A percentile compares a stretch with the other conserved stretches of the same genome.
phyloP scores from a whole-genome alignment of 352 stramenopile genomes.

The Phytophthora cryptogea region DNA sequence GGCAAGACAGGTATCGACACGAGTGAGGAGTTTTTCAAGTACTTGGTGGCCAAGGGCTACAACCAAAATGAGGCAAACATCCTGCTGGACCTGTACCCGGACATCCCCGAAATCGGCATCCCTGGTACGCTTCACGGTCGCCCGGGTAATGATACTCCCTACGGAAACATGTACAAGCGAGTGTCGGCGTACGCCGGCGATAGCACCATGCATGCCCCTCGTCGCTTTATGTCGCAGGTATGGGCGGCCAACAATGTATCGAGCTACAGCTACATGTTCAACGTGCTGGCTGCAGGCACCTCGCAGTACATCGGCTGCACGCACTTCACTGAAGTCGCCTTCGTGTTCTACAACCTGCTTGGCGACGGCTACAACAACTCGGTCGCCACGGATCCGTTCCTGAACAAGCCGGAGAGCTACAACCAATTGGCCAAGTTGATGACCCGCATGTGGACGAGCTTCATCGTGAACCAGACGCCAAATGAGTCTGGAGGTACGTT shows the following conservation, averaged over 20 bases:
- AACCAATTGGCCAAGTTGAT: conserved; percentile 16
- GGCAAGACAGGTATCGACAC: conserved; percentile 1
- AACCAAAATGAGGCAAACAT: neutral
- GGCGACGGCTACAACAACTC: conserved; percentile 36
- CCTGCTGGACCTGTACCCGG: conserved; percentile 19
- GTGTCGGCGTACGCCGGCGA: conserved; percentile 26
- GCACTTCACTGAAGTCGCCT: conserved; percentile 32
- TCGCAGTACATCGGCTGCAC: conserved; percentile 21
- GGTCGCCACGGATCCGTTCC: conserved; percentile 27
- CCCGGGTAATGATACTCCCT: conserved; percentile 6
- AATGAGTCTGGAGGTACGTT: conserved; percentile 9
- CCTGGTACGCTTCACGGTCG: conserved; percentile 21
- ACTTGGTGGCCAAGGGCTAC: neutral
- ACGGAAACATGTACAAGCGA: conserved; percentile 30
- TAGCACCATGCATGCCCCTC: conserved; percentile 16
- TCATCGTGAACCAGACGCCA: conserved; percentile 24
- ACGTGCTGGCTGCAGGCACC: conserved; percentile 15
- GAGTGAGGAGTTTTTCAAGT: too few relatives aligned
- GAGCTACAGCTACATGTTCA: conserved; percentile 37
- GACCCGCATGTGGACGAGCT: conserved; percentile 34
- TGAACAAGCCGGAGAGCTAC: conserved; percentile 21
- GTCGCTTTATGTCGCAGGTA: conserved; percentile 25
- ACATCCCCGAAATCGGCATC: conserved; percentile 30
- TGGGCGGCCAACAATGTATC: conserved; percentile 26
- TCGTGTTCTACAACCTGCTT: conserved; percentile 38